A percentile compares a stretch with the other conserved stretches of the same genome.
phyloP scores from a whole-genome alignment of 371 early-diverging fungal species.

The Rhizopus delemar region DNA sequence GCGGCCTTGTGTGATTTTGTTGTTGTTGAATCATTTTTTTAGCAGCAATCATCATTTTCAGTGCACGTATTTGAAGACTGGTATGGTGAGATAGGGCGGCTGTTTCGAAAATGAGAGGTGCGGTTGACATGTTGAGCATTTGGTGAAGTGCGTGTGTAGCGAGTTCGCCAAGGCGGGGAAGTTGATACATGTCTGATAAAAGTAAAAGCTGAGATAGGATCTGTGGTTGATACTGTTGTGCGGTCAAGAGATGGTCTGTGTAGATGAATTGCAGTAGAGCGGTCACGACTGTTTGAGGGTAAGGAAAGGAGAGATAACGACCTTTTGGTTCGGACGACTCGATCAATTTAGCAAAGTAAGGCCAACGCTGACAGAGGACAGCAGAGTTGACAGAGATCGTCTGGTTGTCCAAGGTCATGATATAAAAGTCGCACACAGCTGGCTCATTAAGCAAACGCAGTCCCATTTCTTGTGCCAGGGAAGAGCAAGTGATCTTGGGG shows the following conservation, averaged over 20 bases:
- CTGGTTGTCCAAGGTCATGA: constrained; percentile 61
- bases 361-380: constrained; percentile 68
- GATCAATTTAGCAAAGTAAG: constrained; percentile 58
- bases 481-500: constrained; percentile 46
- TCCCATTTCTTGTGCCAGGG: constrained; percentile 60
- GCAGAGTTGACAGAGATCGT: constrained; percentile 67
- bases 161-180: constrained; percentile 53
- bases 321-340: constrained; percentile 19
- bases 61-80: constrained; percentile 54
- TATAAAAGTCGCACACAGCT: constrained; percentile 59
- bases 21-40: constrained; percentile 46
- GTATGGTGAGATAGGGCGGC: constrained; percentile 53
- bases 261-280: constrained; percentile 64
- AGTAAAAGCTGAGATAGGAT: constrained; percentile 59
- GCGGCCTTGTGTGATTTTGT: constrained; percentile 22
- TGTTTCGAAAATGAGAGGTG: constrained; percentile 57
- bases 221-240: constrained; percentile 50
- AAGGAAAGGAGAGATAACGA: constrained; percentile 44
- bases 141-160: constrained; percentile 55
- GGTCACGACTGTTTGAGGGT: constrained; percentile 54
- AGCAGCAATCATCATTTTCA: constrained; percentile 52
- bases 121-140: constrained; percentile 56
- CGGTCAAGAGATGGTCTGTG: constrained; percentile 60
- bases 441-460: constrained; percentile 62
- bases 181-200: constrained; percentile 54